Evolutionary conservation across 2,329 filamentous ascomycete genomes (phyloP).

Genomic region (Clarireedia paspali): DNA sequence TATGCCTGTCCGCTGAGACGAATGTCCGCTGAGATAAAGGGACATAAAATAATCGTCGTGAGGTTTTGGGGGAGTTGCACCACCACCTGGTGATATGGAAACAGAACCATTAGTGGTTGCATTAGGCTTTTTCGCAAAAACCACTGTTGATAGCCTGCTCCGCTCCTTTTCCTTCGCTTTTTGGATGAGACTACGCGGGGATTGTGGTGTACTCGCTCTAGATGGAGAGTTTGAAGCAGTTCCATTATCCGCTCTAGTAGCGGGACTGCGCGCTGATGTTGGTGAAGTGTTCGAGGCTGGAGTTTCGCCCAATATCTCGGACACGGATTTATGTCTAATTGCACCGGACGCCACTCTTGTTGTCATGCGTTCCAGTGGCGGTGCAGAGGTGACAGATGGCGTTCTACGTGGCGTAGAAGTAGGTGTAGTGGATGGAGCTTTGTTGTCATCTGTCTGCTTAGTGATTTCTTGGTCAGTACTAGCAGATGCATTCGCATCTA

Average conservation of each 20-base stretch:
- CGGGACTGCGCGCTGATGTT: constrained; percentile 13
- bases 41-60: constrained; percentile 58
- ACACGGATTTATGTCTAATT: constrained; percentile 64
- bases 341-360: constrained; percentile 64
- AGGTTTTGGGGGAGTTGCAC: constrained; percentile 8
- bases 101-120: constrained; percentile 28
- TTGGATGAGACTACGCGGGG: constrained; percentile 30
- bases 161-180: constrained; percentile 47
- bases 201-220: constrained; percentile 37
- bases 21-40: constrained; percentile 47
- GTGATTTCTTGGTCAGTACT: background rate
- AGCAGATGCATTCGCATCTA: background rate
- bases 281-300: constrained; percentile 32
- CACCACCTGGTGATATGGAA: constrained; percentile 10
- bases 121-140: constrained; percentile 63
- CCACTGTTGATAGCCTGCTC: constrained; percentile 63
- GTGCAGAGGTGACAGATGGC: constrained; percentile 20
- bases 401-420: constrained; percentile 19
- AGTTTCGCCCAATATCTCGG: constrained; percentile 60
- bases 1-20: constrained; percentile 54
- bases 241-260: constrained; percentile 15
- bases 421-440: constrained; percentile 13
- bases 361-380: constrained; percentile 49
- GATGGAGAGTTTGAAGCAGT: constrained; percentile 22
- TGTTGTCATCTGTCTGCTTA: constrained; percentile 9